Percentiles rank a stretch among this genome's conserved stretches.
Conservation (phyloP, 129 eudicot genomes). For the Escallonia rubra region DNA sequence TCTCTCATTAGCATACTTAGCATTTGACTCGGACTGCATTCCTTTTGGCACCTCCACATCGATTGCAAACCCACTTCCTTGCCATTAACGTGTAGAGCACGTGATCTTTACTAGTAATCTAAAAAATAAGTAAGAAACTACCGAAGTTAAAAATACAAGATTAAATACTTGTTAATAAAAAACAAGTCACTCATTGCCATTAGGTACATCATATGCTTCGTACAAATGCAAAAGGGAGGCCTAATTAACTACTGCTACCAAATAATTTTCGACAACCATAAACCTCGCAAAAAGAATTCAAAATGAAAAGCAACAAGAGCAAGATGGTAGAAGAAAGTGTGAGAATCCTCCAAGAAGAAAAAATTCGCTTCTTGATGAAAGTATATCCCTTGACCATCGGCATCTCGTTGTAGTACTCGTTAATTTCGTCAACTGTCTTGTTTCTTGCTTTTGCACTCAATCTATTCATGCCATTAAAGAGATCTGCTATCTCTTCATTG, state of each 20-base stretch:
- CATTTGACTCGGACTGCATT: too few species aligned
- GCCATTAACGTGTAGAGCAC: too few species aligned
- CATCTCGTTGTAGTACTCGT: constrained; percentile 21
- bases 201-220: too few species aligned
- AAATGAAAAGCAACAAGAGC: constrained; percentile 26
- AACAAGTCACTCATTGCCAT: too few species aligned
- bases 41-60: too few species aligned
- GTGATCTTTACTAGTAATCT: too few species aligned
- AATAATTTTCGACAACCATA: constrained; percentile 26
- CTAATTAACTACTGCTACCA: constrained; percentile 1
- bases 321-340: constrained; percentile 21
- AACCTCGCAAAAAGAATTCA: constrained; percentile 31
- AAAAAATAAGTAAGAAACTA: too few species aligned
- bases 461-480: constrained; percentile 33
- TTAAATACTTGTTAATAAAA: too few species aligned
- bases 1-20: too few species aligned
- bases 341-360: constrained; percentile 25
- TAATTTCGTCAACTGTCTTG: constrained; percentile 26
- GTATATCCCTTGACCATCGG: constrained; percentile 22
- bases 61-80: too few species aligned
- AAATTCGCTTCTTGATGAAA: constrained; percentile 18
- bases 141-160: too few species aligned
- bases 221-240: not conserved
- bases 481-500: constrained; percentile 23
- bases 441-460: constrained; percentile 10